phyloP scores from a whole-genome alignment of 2,329 filamentous ascomycete genomes.

The Coleophoma cylindrospora region DNA sequence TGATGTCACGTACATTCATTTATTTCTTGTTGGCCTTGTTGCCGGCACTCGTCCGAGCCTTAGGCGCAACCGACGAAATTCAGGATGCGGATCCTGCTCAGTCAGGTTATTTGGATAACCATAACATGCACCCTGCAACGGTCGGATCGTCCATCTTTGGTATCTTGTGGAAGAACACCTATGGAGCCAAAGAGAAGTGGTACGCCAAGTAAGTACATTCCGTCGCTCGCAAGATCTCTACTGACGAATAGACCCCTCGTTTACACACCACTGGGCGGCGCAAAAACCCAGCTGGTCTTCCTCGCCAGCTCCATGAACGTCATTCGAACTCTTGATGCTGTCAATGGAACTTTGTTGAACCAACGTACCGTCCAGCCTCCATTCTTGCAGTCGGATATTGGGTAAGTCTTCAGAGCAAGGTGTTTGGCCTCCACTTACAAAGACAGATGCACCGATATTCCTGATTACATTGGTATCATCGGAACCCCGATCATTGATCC shows the following conservation, averaged over 20 bases:
- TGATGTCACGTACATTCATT: background rate
- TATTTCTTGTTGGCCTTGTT: conserved; percentile 9
- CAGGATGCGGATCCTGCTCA: conserved; percentile 27
- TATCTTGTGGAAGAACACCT: conserved; percentile 28
- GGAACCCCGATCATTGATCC: conserved; percentile 32
- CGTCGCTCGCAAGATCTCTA: background rate
- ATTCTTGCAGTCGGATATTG: conserved; percentile 24
- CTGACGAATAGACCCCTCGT: conserved; percentile 26
- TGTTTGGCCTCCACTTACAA: too few species aligned
- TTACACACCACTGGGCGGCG: conserved; percentile 31
- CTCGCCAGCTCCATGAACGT: conserved; percentile 33
- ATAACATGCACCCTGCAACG: conserved; percentile 34
- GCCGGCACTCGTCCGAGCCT: conserved; percentile 7
- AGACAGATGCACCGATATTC: conserved; percentile 32
- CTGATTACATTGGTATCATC: conserved; percentile 31
- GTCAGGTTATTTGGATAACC: conserved; percentile 33
- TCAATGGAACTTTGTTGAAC: conserved; percentile 32
- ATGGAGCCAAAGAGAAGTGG: conserved; percentile 27
- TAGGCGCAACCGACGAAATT: conserved; percentile 14
- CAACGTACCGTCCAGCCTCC: conserved; percentile 32
- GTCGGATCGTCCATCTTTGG: conserved; percentile 30
- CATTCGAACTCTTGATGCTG: conserved; percentile 34
- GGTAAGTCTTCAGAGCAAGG: background rate
- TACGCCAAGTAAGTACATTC: conserved; percentile 27
- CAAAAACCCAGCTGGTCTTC: conserved; percentile 29